Percentiles rank a stretch among this genome's conserved stretches.
phyloP scores from a whole-genome alignment of 768 basidiomycete species.

The Mrakia frigida region DNA sequence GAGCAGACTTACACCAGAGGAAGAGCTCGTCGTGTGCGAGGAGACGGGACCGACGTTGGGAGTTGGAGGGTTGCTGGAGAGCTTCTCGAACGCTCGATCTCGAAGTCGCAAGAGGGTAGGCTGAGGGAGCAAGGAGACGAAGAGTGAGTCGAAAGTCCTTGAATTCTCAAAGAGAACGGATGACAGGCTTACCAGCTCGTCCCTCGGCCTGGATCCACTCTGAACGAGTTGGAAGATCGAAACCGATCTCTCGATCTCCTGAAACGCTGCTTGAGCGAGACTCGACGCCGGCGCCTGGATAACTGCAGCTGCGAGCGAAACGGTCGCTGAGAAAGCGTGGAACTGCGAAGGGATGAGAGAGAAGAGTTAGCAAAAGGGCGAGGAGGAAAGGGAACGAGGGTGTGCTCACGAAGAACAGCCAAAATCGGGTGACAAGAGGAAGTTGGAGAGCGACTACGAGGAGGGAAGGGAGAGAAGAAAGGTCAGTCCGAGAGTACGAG shows the following conservation, averaged over 20 bases:
- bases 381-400: neutral
- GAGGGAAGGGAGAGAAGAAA: neutral
- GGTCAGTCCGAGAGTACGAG: neutral
- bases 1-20: neutral
- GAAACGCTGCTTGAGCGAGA: slow-evolving; percentile 10
- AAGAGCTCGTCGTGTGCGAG: neutral
- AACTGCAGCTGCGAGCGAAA: slow-evolving; percentile 13
- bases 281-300: slow-evolving; percentile 7
- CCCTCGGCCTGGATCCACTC: slow-evolving; percentile 8
- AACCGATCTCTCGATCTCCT: slow-evolving; percentile 21
- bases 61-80: neutral
- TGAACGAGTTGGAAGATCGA: slow-evolving; percentile 13
- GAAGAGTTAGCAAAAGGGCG: neutral
- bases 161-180: neutral
- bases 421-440: slow-evolving; percentile 6
- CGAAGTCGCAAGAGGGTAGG: slow-evolving; percentile 13
- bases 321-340: slow-evolving; percentile 18
- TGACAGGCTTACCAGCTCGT: slow-evolving; percentile 19
- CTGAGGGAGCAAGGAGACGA: neutral
- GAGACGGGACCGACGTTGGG: neutral
- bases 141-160: neutral
- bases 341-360: slow-evolving; percentile 1
- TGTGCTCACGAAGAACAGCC: slow-evolving; percentile 23
- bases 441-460: slow-evolving; percentile 2
- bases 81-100: slow-evolving; percentile 10